phyloP scores from a whole-genome alignment of 129 eudicot genomes.

The Rutidosis leptorrhynchoides region DNA sequence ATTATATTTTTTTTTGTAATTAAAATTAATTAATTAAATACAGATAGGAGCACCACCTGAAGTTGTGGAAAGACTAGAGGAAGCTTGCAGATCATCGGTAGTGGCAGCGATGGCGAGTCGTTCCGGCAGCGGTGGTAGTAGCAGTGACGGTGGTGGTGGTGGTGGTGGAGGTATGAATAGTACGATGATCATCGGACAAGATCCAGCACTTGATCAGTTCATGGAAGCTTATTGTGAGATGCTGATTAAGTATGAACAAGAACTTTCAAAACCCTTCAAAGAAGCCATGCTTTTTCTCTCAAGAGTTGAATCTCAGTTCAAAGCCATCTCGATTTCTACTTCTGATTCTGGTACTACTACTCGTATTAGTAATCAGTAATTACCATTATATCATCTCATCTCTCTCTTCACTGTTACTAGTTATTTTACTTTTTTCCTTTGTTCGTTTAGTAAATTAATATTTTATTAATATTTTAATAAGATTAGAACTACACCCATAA shows the following conservation, averaged over 20 bases:
- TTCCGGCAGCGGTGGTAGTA: constrained; percentile 19
- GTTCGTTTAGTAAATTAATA: background rate
- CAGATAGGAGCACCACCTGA: constrained; percentile 99
- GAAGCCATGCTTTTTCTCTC: constrained; percentile 98
- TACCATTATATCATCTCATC: background rate
- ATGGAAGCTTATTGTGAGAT: constrained; percentile 99
- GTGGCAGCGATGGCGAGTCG: constrained; percentile 34
- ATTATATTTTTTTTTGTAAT: too few relatives aligned
- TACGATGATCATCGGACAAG: constrained; percentile 56
- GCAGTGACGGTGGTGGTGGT: constrained; percentile 20
- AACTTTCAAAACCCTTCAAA: constrained; percentile 87
- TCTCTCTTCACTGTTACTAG: constrained; percentile 1
- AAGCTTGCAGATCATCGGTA: constrained; percentile 54
- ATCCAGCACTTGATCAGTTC: constrained; percentile 92
- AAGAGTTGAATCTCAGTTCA: constrained; percentile 77
- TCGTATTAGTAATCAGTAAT: too few relatives aligned
- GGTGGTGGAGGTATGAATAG: constrained; percentile 31
- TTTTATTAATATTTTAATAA: too few relatives aligned
- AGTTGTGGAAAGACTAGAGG: constrained; percentile 82
- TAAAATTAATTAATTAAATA: background rate
- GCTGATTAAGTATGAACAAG: constrained; percentile 91
- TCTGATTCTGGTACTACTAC: constrained; percentile 53
- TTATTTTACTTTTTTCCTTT: background rate
- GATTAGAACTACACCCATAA: background rate
- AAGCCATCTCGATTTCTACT: constrained; percentile 61